Evolutionary conservation across 164 flowering plant species (phyloP).

Genomic region (Vitis rotundifolia): DNA sequence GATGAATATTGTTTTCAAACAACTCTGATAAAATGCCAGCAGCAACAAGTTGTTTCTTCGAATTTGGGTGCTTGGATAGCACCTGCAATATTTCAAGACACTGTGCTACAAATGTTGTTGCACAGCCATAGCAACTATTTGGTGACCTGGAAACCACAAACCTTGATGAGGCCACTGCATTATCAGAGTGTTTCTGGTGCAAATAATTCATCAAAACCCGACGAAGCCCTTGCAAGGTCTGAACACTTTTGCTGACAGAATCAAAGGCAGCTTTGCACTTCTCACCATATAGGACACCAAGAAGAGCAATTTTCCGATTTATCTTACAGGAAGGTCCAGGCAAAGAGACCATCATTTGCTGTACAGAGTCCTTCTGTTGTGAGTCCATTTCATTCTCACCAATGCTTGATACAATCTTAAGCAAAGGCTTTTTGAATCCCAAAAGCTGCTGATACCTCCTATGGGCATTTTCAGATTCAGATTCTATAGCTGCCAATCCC

Average conservation of each 20-base stretch:
- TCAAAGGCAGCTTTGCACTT: constrained; percentile 99
- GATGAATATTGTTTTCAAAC: constrained; percentile 98
- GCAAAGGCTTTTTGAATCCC: constrained; percentile 96
- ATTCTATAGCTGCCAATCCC: constrained; percentile 96
- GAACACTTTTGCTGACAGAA: constrained; percentile 99
- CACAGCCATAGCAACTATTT: constrained; percentile 99
- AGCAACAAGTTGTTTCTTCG: constrained; percentile 89
- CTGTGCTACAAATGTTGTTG: constrained; percentile 89
- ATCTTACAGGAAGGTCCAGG: constrained; percentile 98
- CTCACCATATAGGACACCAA: constrained; percentile 99
- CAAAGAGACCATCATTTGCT: constrained; percentile 99
- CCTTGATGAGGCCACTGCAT: constrained; percentile 51
- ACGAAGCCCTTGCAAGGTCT: constrained; percentile 98
- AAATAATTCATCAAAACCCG: constrained; percentile 87
- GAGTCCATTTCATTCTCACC: constrained; percentile 98
- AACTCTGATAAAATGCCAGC: constrained; percentile 88
- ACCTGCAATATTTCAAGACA: constrained; percentile 90
- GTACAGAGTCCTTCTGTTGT: constrained; percentile 97
- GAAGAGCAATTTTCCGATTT: constrained; percentile 98
- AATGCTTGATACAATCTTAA: constrained; percentile 94
- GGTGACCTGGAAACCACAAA: constrained; percentile 77
- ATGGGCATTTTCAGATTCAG: constrained; percentile 99
- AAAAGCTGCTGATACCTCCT: constrained; percentile 96
- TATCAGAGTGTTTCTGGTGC: constrained; percentile 76
- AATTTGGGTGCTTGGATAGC: constrained; percentile 71